Evolutionary conservation across 306 rosid species (phyloP), one percentile per base, ranked within the genome.

Genomic region (Cucumis melo): DNA sequence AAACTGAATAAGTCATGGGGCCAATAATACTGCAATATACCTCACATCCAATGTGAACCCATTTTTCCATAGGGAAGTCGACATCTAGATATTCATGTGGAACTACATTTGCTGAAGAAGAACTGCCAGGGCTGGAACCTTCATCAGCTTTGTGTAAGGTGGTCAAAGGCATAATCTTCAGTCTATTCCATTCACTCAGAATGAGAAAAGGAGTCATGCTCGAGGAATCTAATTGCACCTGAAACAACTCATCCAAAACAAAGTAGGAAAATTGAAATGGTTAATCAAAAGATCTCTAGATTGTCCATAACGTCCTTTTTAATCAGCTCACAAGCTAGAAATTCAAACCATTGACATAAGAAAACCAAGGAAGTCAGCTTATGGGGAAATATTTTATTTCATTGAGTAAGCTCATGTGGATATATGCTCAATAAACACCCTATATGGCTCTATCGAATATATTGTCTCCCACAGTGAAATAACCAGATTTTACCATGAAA

Each of bases 41-140:
- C 98, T 93, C 91, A 80, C 89, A 88, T 74, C 94, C 96, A 78
- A 91, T 79, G 82, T 93, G 97, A 84, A 91, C 88, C 98, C 97
- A 93, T 76, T 90, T 89, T 73, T 86, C 91, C 81, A 77, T 74
- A 61, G 91, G 88, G 84, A 90, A 87, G 82, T 91, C 87, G 59
- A 78, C 74, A 77, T 89, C 89, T 55, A 68, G 72, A 6, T 84
- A 81, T 72, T 85, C 87, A 68, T 82, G 87, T 15, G 88, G 84
- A 83, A 81, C 82, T 81, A 83, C 87, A 21, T 77, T 76, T 84
- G 78, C 83, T 39, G 88, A 81, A 83, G 78, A 53, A 46, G 82
- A 59, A 79, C 79, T 82, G 20, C 81, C 87, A 74, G 76, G 76
- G 55, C 76, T 84, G 65, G 83, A 81, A 83, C 84, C 90, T 82